Evolutionary conservation across 352 stramenopile species (phyloP), one percentile per base, ranked within the genome.

Genomic region (Pythium biforme): DNA sequence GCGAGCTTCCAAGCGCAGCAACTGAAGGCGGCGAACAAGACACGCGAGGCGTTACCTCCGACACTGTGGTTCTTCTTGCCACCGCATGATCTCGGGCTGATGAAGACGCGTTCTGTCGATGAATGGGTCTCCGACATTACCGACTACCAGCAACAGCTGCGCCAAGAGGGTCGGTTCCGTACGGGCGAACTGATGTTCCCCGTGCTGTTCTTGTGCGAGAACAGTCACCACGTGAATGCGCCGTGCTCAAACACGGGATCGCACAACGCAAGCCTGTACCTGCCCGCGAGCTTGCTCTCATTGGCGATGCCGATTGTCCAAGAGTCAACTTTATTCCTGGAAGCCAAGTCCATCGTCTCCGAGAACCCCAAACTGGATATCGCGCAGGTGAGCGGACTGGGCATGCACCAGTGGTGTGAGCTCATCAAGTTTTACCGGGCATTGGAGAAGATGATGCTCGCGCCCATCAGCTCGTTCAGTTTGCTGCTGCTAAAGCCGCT

Each of bases 31-130:
- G n/a, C 67, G 29, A 40, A 64, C 62, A 58, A 46, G 39, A 52
- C 31, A 6, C 48, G 55, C 2, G 78, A 88, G 29, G 43, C 54
- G 17, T 55, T 74, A 7, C 79, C 79, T 11, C 81, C 81, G 6
- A 87, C 72, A 65, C 62, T 90, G 15, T 90, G 81, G 77, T 66
- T 90, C 8, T 83, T 90, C 33, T 54, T 89, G 17, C 77, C 81
- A 0, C 81, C 81, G 0, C 31, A 59, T 1, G 79, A 80, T 20
- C 64, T 86, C 14, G 58, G 65, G 8, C 37, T 86, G 1, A 66
- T 73, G 19, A 61, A 64, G 29, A 70, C 68, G 4, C 76, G 70
- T 27, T 77, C 75, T 0, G 47, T 83, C 15, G 77, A 81, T 7
- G 55, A 85, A 15, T 90, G 79, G 77, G 62, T 86, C 27, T 45